These are phyloP conservation scores for Fusarium subglutinans DNA, from an alignment of 2,329 filamentous ascomycete species.

Conservation along the genomic window DNA sequence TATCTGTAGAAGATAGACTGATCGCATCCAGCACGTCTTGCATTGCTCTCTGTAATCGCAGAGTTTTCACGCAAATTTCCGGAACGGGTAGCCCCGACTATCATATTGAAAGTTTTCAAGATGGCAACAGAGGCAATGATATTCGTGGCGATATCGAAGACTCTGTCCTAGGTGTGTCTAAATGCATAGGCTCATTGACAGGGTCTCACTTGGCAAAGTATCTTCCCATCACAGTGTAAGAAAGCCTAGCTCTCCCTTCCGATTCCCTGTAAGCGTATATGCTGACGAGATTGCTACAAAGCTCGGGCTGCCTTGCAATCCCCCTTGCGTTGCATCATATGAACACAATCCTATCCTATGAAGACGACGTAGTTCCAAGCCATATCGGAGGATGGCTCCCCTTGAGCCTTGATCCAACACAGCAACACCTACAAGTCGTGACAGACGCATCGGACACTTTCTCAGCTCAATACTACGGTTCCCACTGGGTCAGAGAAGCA, in stretches of 20 bases:
- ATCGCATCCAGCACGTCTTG: neutral
- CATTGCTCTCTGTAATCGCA: neutral
- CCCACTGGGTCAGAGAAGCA: neutral
- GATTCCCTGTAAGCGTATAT: fast-evolving
- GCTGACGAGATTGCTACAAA: neutral
- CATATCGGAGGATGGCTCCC: neutral
- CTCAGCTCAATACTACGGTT: neutral
- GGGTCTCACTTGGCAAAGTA: neutral
- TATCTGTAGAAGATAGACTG: fast-evolving
- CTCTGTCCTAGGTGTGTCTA: neutral
- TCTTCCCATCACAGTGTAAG: neutral
- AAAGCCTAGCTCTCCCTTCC: fast-evolving
- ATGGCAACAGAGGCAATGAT: neutral
- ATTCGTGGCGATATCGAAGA: neutral
- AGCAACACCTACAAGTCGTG: neutral
- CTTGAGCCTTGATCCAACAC: fast-evolving
- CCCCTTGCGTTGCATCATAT: neutral
- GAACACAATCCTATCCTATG: fast-evolving
- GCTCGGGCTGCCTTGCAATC: neutral
- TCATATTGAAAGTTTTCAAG: fast-evolving
- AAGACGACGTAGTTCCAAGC: fast-evolving
- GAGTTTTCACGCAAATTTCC: neutral
- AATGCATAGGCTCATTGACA: neutral
- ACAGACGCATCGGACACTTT: neutral
- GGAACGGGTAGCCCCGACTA: neutral